These are phyloP conservation scores for Penicillium soppii DNA, from an alignment of 495 filamentous ascomycete genomes.

Conservation along the genomic window DNA sequence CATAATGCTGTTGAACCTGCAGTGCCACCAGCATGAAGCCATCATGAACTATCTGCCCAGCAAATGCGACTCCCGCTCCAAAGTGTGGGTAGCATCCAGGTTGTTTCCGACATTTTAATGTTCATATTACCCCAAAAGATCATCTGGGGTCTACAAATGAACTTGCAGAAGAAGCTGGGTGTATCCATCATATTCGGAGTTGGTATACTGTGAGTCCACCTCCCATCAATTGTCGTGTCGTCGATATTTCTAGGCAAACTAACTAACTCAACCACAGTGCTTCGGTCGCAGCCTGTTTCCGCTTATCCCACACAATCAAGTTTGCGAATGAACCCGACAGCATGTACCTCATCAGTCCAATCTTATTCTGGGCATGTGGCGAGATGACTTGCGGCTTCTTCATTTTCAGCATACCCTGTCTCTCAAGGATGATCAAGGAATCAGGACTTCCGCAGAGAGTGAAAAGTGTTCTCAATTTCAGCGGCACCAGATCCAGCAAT, in stretches of 20 bases:
- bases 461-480: conserved; percentile 7
- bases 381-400: conserved; percentile 29
- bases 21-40: conserved; percentile 18
- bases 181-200: conserved; percentile 43
- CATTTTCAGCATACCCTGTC: conserved; percentile 23
- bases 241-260: neutral
- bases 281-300: conserved; percentile 15
- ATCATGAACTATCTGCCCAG: conserved; percentile 21
- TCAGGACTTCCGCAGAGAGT: conserved; percentile 10
- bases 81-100: conserved; percentile 32
- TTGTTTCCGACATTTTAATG: conserved; percentile 39
- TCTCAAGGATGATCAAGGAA: conserved; percentile 22
- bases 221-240: too few species aligned
- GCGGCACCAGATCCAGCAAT: neutral
- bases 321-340: conserved; percentile 14
- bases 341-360: conserved; percentile 19
- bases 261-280: conserved; percentile 4
- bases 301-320: conserved; percentile 15
- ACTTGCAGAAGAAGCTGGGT: conserved; percentile 36
- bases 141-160: conserved; percentile 38
- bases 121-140: conserved; percentile 37
- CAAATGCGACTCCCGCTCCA: conserved; percentile 21
- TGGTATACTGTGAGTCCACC: conserved; percentile 34
- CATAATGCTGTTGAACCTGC: conserved; percentile 19
- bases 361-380: conserved; percentile 24